Evolutionary conservation across 1,139 yeast species (phyloP), one percentile per base, ranked within the genome.

Genomic region (Kluyveromyces sp.): DNA sequence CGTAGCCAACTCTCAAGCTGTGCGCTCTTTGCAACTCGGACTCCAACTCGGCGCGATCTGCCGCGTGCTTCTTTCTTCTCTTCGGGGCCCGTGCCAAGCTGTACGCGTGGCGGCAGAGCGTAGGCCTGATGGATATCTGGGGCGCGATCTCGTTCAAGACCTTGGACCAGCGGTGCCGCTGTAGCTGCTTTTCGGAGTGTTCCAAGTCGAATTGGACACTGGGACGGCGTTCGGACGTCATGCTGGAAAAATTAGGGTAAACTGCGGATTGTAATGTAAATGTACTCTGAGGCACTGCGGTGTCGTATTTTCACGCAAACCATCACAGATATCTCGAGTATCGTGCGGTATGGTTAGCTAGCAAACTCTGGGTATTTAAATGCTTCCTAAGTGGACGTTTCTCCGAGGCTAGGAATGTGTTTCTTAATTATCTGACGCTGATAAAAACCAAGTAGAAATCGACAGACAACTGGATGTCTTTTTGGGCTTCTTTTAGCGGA

Each of bases 1-100:
- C 39, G 20, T 22, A 22, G 16, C 39, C 39, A 19, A 35, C 31
- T 4, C 39, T 8, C 39, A 35, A 15, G 15, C 15, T 8, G 12
- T 13, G 15, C n/a, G 28, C 39, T n/a, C n/a, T n/a, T n/a, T n/a
- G n/a, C n/a, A n/a, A n/a, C n/a, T n/a, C n/a, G 15, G 11, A 11
- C 18, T 13, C 7, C 12, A 22, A 4, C 31, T 35, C 39, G 19
- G 11, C 11, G 20, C 16, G 4, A 3, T 35, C 31, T 17, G 20
- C 7, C 15, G 2, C 12, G 15, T 6, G 4, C 4, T 30, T 12
- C 13, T 17, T 11, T 7, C 9, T 2, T 11, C 9, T 33, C 26
- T 33, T 18, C 18, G n/a, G 26, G 4, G 11, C 13, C 19, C 7
- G n/a, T 7, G 26, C 26, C 6, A 9, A 9, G 26, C 26, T 6